These are phyloP conservation scores for Miscanthus lutarioriparius DNA, from an alignment of 176 grass and related monocot genomes.

Conservation along the genomic window DNA sequence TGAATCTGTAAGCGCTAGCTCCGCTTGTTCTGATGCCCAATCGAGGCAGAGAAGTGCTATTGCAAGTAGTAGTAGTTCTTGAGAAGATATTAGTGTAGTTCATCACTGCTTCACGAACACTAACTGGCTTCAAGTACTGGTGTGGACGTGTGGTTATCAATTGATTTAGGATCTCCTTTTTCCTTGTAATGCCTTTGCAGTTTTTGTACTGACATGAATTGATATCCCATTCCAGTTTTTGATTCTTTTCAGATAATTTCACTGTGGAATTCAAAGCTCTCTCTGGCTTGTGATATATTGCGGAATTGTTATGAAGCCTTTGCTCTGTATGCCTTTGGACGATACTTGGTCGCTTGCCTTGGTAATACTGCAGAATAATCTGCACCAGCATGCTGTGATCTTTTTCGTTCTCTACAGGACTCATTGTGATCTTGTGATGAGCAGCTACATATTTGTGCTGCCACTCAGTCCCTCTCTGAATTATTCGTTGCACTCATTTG, in stretches of 20 bases:
- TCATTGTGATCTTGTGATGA: not conserved
- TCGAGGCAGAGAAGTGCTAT: not conserved
- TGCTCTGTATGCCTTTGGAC: constrained; percentile 80
- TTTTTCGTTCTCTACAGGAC: not conserved
- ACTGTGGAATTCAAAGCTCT: constrained; percentile 65
- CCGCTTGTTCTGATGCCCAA: not conserved
- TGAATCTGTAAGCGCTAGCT: constrained; percentile 70
- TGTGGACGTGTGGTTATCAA: not conserved
- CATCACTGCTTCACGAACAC: not conserved
- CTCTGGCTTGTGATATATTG: constrained; percentile 87
- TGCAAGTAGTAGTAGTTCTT: not conserved
- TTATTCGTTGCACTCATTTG: not conserved
- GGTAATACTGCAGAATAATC: constrained; percentile 44
- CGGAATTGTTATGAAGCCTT: constrained; percentile 94
- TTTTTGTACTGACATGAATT: constrained; percentile 4
- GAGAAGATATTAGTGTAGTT: not conserved
- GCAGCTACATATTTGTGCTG: not conserved
- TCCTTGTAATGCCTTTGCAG: not conserved
- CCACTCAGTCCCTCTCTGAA: not conserved
- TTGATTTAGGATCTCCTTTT: not conserved
- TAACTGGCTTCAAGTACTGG: not conserved
- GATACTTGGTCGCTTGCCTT: constrained; percentile 85
- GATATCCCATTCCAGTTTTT: constrained; percentile 35
- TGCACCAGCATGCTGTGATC: not conserved
- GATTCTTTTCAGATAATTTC: constrained; percentile 68